Evolutionary conservation across 2,329 filamentous ascomycete species (phyloP).

Genomic region (Sclerotinia sclerotiorum): DNA sequence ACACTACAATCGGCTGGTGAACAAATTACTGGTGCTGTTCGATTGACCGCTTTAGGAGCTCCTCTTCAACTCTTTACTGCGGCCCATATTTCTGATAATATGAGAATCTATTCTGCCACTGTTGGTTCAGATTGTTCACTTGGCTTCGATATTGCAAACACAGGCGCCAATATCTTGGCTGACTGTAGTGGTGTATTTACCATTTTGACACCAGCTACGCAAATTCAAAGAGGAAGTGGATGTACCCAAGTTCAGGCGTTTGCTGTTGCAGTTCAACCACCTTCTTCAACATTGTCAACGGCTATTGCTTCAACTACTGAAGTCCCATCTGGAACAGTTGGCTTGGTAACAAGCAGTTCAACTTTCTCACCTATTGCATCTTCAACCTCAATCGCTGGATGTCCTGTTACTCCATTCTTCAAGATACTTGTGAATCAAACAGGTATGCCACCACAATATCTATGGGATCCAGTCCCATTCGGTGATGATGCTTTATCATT

Average conservation of each 20-base stretch:
- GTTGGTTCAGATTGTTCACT: slow-evolving; percentile 22
- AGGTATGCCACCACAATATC: slow-evolving; percentile 23
- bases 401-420: slow-evolving; percentile 27
- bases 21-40: slow-evolving; percentile 23
- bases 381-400: slow-evolving; percentile 15
- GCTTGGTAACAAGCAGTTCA: not conserved
- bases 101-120: slow-evolving; percentile 23
- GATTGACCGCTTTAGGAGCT: slow-evolving; percentile 23
- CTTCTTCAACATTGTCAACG: slow-evolving; percentile 7
- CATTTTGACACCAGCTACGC: slow-evolving; percentile 25
- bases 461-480: slow-evolving; percentile 27
- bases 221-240: slow-evolving; percentile 8
- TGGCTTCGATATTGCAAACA: slow-evolving; percentile 12
- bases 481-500: slow-evolving; percentile 27
- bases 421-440: slow-evolving; percentile 26
- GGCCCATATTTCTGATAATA: slow-evolving; percentile 21
- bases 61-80: slow-evolving; percentile 27
- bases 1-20: slow-evolving; percentile 13
- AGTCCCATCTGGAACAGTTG: slow-evolving; percentile 5
- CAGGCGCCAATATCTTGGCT: slow-evolving; percentile 21
- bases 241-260: slow-evolving; percentile 23
- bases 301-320: not conserved
- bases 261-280: slow-evolving; percentile 19
- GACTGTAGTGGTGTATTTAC: slow-evolving; percentile 26
- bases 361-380: slow-evolving; percentile 16